Percentiles rank a stretch among this genome's conserved stretches.
These are phyloP conservation scores for Tricholoma hemisulphureum DNA, from an alignment of 768 basidiomycete species.

Conservation along the genomic window DNA sequence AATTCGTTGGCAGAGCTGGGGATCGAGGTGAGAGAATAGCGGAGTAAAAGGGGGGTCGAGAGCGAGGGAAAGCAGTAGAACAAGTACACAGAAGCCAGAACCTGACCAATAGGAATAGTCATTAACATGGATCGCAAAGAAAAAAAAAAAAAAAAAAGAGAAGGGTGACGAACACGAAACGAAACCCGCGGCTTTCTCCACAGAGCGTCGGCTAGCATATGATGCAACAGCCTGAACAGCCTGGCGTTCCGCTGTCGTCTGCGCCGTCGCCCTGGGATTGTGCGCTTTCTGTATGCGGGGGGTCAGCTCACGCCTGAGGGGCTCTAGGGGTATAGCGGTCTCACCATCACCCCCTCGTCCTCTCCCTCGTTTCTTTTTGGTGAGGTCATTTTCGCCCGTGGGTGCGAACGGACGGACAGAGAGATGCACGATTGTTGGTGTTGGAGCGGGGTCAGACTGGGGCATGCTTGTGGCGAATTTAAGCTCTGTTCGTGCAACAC, in stretches of 20 bases:
- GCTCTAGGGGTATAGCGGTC: slow-evolving; percentile 1
- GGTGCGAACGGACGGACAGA: slow-evolving; percentile 63
- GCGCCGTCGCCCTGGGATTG: background rate
- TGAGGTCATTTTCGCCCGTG: slow-evolving; percentile 46
- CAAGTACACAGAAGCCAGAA: too few species aligned
- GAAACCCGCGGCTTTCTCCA: background rate
- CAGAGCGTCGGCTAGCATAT: slow-evolving; percentile 16
- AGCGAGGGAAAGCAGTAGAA: background rate
- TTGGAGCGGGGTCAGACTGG: slow-evolving; percentile 26
- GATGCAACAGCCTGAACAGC: slow-evolving; percentile 21
- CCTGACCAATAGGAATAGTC: background rate
- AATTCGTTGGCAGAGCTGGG: too few species aligned
- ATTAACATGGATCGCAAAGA: background rate
- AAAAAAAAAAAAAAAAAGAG: too few species aligned
- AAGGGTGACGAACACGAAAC: background rate
- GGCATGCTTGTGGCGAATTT: slow-evolving; percentile 40
- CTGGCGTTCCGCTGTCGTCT: slow-evolving; percentile 12
- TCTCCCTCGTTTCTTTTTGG: slow-evolving; percentile 50
- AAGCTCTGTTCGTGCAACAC: slow-evolving; percentile 29
- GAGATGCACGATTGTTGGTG: slow-evolving; percentile 71
- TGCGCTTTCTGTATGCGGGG: background rate
- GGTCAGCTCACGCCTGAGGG: background rate
- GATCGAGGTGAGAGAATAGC: too few species aligned
- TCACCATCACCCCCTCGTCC: slow-evolving; percentile 27
- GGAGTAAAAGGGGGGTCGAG: too few species aligned